phyloP scores from a whole-genome alignment of 495 filamentous ascomycete genomes.

The Aspergillus baeticus region DNA sequence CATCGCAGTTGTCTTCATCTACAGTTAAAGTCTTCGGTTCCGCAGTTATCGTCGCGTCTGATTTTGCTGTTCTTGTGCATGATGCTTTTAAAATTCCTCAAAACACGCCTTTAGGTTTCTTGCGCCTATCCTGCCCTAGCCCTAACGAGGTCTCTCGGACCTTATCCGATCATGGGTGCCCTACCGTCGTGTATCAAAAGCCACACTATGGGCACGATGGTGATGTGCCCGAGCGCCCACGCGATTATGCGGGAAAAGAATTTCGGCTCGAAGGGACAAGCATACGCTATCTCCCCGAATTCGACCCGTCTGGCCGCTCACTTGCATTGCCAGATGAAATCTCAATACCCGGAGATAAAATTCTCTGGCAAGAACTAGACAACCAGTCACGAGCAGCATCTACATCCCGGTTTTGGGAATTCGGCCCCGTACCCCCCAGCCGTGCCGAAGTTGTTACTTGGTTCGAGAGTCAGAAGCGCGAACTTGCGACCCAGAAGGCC shows the following conservation, averaged over 20 bases:
- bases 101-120: slow-evolving; percentile 22
- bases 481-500: neutral
- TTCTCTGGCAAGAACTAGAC: slow-evolving; percentile 49
- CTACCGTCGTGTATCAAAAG: slow-evolving; percentile 74
- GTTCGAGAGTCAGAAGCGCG: slow-evolving; percentile 46
- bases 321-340: slow-evolving; percentile 53
- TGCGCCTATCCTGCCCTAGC: slow-evolving; percentile 27
- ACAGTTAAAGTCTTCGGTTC: slow-evolving; percentile 11
- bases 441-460: slow-evolving; percentile 69
- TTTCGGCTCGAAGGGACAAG: slow-evolving; percentile 76
- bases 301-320: slow-evolving; percentile 64
- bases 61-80: slow-evolving; percentile 22
- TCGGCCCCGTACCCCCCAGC: slow-evolving; percentile 61
- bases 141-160: slow-evolving; percentile 30
- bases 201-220: slow-evolving; percentile 83
- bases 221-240: slow-evolving; percentile 75
- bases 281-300: slow-evolving; percentile 73
- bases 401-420: slow-evolving; percentile 38
- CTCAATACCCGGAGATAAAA: slow-evolving; percentile 42
- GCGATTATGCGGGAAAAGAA: slow-evolving; percentile 87
- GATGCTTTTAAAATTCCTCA: slow-evolving; percentile 31
- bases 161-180: slow-evolving; percentile 34
- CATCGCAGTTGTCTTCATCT: slow-evolving; percentile 25
- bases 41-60: slow-evolving; percentile 24
- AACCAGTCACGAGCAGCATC: slow-evolving; percentile 43